Percentiles rank a stretch among this genome's conserved stretches.
These are phyloP conservation scores for Stagonosporopsis cucurbitacearum DNA, from an alignment of 2,329 filamentous ascomycete species.

Conservation along the genomic window DNA sequence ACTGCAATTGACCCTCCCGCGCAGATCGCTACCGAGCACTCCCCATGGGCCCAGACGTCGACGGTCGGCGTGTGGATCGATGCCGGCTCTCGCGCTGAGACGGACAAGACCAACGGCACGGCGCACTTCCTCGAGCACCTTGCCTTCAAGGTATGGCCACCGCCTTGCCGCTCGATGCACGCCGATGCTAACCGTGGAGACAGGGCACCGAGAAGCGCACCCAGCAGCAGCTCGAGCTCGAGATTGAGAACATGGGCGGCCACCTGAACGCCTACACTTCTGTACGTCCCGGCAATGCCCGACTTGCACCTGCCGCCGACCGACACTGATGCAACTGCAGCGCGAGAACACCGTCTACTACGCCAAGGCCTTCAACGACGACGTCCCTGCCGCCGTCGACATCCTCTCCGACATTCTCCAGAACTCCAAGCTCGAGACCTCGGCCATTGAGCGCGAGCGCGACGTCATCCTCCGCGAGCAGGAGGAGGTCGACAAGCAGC, in stretches of 20 bases:
- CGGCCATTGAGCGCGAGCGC: slow-evolving; percentile 94
- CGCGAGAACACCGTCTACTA: slow-evolving; percentile 99
- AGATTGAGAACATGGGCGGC: slow-evolving; percentile 99
- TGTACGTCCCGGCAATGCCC: slow-evolving; percentile 62
- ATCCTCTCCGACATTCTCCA: slow-evolving; percentile 99
- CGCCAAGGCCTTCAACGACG: slow-evolving; percentile 97
- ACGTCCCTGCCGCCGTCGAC: slow-evolving; percentile 94
- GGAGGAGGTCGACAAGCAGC: slow-evolving; percentile 99
- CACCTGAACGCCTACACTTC: slow-evolving; percentile 99
- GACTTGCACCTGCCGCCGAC: slow-evolving; percentile 13
- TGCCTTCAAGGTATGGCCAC: slow-evolving; percentile 86
- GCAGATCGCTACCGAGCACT: slow-evolving; percentile 97
- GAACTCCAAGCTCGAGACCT: slow-evolving; percentile 95
- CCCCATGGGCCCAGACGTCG: slow-evolving; percentile 96
- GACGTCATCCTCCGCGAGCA: slow-evolving; percentile 98
- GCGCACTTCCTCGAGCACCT: slow-evolving; percentile 99
- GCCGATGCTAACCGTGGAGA: slow-evolving; percentile 34
- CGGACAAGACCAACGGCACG: slow-evolving; percentile 97
- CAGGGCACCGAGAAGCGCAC: slow-evolving; percentile 92
- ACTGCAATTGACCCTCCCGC: slow-evolving; percentile 43
- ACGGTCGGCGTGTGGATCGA: slow-evolving; percentile 99
- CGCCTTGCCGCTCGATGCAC: slow-evolving; percentile 1
- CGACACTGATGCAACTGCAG: slow-evolving; percentile 56
- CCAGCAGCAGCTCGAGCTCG: slow-evolving; percentile 96
- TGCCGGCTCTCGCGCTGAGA: slow-evolving; percentile 97